A percentile compares a stretch with the other conserved stretches of the same genome.
Evolutionary conservation across 23 red algal genomes (phyloP).

Genomic region (Gracilaria domingensis): DNA sequence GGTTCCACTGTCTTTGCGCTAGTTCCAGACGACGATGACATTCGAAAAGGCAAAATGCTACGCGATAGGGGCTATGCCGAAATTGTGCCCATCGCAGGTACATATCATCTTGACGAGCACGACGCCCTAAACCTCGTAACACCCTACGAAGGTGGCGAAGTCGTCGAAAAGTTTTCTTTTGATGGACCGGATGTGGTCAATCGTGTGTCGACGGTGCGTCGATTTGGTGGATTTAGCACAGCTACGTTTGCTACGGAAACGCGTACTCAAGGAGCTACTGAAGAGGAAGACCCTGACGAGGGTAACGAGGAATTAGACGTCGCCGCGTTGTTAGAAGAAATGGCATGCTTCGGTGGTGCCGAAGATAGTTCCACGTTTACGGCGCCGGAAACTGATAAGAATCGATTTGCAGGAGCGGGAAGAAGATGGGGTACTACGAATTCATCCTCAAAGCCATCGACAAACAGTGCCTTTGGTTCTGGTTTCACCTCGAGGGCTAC

Average conservation of each 20-base stretch:
- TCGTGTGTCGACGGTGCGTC: slow-evolving; percentile 90
- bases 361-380: not conserved
- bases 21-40: slow-evolving; percentile 57
- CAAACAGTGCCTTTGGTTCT: slow-evolving; percentile 58
- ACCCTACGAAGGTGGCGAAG: slow-evolving; percentile 96
- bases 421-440: slow-evolving; percentile 17
- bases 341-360: not conserved
- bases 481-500: slow-evolving; percentile 29
- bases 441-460: slow-evolving; percentile 20
- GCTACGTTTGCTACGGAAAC: slow-evolving; percentile 92
- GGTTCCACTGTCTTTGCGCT: slow-evolving; percentile 93
- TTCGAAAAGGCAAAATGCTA: slow-evolving; percentile 82
- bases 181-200: slow-evolving; percentile 87
- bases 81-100: slow-evolving; percentile 93
- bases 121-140: slow-evolving; percentile 85
- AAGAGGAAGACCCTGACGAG: not conserved
- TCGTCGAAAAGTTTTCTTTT: slow-evolving; percentile 89
- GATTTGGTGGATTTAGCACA: slow-evolving; percentile 94
- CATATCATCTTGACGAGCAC: slow-evolving; percentile 76
- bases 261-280: slow-evolving; percentile 8
- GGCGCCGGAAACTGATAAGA: not conserved
- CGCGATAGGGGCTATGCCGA: slow-evolving; percentile 98
- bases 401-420: not conserved
- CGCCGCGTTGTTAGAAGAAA: slow-evolving; percentile 1
- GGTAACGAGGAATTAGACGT: slow-evolving; percentile 21